phyloP scores from a whole-genome alignment of 2,329 filamentous ascomycete genomes.

The Aspergillus jensenii region DNA sequence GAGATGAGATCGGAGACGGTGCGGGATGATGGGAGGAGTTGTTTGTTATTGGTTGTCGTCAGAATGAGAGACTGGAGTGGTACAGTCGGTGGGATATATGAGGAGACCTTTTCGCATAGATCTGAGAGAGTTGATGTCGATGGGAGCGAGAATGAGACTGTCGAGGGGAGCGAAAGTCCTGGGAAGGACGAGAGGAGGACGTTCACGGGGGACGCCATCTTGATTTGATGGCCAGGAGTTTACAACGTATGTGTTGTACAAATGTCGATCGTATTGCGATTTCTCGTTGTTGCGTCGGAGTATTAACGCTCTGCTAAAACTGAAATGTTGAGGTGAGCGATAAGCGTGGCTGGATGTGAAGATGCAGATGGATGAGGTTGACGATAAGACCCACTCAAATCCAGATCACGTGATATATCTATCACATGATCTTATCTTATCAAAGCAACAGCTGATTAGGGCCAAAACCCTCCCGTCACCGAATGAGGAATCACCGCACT shows the following conservation, averaged over 20 bases:
- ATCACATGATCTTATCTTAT: conserved; percentile 12
- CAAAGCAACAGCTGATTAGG: conserved; percentile 23
- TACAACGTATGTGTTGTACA: neutral
- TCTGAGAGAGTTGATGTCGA: conserved; percentile 65
- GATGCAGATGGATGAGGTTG: conserved; percentile 9
- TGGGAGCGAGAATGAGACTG: conserved; percentile 72
- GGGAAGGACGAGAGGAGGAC: conserved; percentile 82
- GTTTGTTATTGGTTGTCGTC: conserved; percentile 76
- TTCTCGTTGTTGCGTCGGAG: neutral
- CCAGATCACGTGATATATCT: conserved; percentile 10
- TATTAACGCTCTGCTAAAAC: neutral
- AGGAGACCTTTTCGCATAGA: conserved; percentile 62
- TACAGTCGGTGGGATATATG: conserved; percentile 59
- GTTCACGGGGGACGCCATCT: conserved; percentile 68
- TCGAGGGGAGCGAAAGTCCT: conserved; percentile 79
- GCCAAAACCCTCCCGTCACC: conserved; percentile 29
- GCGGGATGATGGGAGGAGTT: conserved; percentile 56
- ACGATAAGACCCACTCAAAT: conserved; percentile 11
- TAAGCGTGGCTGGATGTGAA: neutral
- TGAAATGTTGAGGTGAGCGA: neutral
- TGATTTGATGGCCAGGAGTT: conserved; percentile 8
- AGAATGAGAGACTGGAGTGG: conserved; percentile 64
- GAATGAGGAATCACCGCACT: conserved; percentile 37
- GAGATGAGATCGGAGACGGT: conserved; percentile 63
- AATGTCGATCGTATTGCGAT: neutral